Conservation (phyloP, 2,329 filamentous ascomycete species). For the Dendryphion nanum region DNA sequence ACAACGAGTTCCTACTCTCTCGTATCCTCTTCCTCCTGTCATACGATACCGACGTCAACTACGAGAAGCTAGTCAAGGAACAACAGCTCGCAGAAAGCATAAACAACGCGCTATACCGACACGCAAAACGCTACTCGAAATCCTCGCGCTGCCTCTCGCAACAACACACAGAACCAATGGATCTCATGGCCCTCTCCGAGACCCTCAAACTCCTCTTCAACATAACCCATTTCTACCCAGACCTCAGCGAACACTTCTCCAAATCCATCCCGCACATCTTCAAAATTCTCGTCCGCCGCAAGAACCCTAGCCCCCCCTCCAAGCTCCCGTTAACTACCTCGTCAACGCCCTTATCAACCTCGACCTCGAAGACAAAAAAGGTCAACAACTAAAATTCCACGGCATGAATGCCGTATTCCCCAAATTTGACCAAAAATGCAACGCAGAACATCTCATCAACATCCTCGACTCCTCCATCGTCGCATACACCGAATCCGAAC, state of each 20-base stretch:
- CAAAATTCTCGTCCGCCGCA: conserved; percentile 63
- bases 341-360: conserved; percentile 82
- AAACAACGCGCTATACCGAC: conserved; percentile 66
- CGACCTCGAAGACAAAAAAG: conserved; percentile 57
- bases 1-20: conserved; percentile 84
- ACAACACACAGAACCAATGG: conserved; percentile 56
- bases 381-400: conserved; percentile 40
- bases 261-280: conserved; percentile 68
- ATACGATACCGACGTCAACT: conserved; percentile 70
- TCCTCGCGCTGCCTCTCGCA: conserved; percentile 19
- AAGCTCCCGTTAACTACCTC: conserved; percentile 68
- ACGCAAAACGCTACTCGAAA: conserved; percentile 52
- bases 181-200: conserved; percentile 77
- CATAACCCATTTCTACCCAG: conserved; percentile 70
- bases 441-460: conserved; percentile 65
- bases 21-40: conserved; percentile 78
- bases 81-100: conserved; percentile 68
- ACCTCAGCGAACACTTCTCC: conserved; percentile 62
- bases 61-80: conserved; percentile 63
- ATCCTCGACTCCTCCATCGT: conserved; percentile 68
- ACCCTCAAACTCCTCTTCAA: conserved; percentile 90
- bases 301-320: conserved; percentile 65
- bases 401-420: conserved; percentile 64
- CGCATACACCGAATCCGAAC: conserved; percentile 63
- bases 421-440: conserved; percentile 55